Percentiles rank a stretch among this genome's conserved stretches.
These are phyloP conservation scores for Lachancea nothofagi DNA, from an alignment of 805 yeast species.

Conservation along the genomic window DNA sequence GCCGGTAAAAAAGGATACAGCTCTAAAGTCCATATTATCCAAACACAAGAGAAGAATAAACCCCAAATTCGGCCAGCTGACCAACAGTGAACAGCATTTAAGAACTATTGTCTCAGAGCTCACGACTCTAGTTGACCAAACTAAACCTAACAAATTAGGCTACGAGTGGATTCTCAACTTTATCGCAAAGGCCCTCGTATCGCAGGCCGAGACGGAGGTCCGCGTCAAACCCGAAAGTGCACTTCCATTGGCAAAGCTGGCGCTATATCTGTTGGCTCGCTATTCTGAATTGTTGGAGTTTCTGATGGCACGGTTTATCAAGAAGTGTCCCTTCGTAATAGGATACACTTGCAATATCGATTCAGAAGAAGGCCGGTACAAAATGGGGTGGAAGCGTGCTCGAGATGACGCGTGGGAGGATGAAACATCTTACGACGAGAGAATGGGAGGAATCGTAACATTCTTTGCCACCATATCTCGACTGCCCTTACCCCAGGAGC, in stretches of 20 bases:
- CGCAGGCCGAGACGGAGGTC: conserved; percentile 92
- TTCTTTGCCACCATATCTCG: conserved; percentile 74
- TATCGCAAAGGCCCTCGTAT: conserved; percentile 76
- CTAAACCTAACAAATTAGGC: conserved; percentile 46
- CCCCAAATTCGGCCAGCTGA: conserved; percentile 88
- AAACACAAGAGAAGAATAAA: conserved; percentile 71
- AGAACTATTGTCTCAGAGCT: conserved; percentile 44
- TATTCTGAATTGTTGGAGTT: conserved; percentile 40
- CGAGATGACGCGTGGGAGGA: conserved; percentile 42
- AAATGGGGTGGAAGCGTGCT: conserved; percentile 83
- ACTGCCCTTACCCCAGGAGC: conserved; percentile 32
- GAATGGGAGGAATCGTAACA: conserved; percentile 81
- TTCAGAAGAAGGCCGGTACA: conserved; percentile 71
- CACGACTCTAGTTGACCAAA: conserved; percentile 41
- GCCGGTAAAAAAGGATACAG: conserved; percentile 48
- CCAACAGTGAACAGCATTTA: conserved; percentile 62
- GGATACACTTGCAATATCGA: conserved; percentile 74
- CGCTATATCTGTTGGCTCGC: conserved; percentile 47
- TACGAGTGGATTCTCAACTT: conserved; percentile 74
- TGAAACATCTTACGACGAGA: conserved; percentile 69
- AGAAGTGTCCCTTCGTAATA: conserved; percentile 83
- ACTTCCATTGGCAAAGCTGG: conserved; percentile 66
- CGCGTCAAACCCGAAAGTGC: conserved; percentile 73
- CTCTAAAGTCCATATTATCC: conserved; percentile 47
- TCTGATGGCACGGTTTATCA: conserved; percentile 71